Percentiles rank a stretch among this genome's conserved stretches.
Conservation (phyloP, 1,284 basidiomycete genomes). For the Psilocybe mexicana region DNA sequence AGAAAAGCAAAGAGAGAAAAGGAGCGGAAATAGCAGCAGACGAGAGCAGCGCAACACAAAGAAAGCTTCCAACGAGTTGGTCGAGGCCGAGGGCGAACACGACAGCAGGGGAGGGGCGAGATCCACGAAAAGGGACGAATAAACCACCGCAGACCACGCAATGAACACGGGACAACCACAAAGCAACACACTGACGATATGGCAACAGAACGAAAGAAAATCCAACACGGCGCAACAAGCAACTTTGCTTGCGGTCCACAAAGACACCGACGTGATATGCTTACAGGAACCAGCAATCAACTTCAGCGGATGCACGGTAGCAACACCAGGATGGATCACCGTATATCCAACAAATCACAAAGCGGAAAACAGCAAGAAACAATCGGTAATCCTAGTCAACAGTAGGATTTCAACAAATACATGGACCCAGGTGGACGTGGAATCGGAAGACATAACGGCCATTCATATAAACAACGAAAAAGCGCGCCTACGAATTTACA, state of each 20-base stretch:
- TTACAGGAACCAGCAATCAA: conserved; percentile 21
- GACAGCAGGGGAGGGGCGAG: too few species aligned
- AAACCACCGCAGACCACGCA: neutral
- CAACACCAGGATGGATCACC: conserved; percentile 11
- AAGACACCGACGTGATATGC: conserved; percentile 12
- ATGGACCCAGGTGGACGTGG: conserved; percentile 8
- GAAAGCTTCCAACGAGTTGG: too few species aligned
- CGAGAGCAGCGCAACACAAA: too few species aligned
- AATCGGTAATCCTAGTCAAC: conserved; percentile 12
- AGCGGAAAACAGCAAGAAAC: neutral
- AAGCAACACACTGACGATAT: conserved; percentile 4
- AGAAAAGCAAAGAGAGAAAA: too few species aligned
- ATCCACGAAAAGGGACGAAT: too few species aligned
- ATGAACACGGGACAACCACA: neutral
- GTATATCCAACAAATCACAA: conserved; percentile 12
- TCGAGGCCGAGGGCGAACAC: too few species aligned
- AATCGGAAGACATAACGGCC: conserved; percentile 12
- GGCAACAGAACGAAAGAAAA: conserved; percentile 17
- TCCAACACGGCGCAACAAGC: conserved; percentile 4
- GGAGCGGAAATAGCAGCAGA: too few species aligned
- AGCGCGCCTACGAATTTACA: conserved; percentile 16
- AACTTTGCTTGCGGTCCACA: neutral
- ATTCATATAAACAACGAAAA: conserved; percentile 4
- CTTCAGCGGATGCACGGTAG: conserved; percentile 6
- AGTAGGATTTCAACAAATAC: conserved; percentile 1